Conservation (phyloP, 1,139 yeast species). For the Lodderomyces margitis region DNA sequence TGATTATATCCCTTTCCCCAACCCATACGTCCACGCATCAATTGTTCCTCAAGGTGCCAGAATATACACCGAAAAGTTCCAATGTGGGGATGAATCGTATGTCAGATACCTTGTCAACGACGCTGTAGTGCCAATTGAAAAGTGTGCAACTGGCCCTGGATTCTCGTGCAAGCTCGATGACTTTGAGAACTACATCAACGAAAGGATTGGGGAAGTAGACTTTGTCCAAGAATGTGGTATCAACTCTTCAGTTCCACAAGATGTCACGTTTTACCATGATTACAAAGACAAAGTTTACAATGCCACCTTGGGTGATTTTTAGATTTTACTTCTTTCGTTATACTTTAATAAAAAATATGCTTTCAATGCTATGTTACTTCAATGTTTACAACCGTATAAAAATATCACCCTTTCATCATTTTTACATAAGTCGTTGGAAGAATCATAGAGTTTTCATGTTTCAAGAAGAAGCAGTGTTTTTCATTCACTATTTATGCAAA, state of each 20-base stretch:
- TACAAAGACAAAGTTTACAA: conserved; percentile 26
- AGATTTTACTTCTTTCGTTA: conserved; percentile 3
- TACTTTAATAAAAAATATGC: not conserved
- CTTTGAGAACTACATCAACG: conserved; percentile 30
- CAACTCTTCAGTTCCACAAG: conserved; percentile 28
- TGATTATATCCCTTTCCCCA: conserved; percentile 34
- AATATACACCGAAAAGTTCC: conserved; percentile 46
- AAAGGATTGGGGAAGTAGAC: conserved; percentile 26
- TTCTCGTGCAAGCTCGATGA: conserved; percentile 51
- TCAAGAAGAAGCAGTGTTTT: too few species aligned
- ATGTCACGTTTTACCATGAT: conserved; percentile 40
- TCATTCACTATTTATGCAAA: too few species aligned
- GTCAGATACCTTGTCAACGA: conserved; percentile 54
- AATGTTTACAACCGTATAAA: not conserved
- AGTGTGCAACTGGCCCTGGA: conserved; percentile 56
- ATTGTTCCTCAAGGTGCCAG: conserved; percentile 60
- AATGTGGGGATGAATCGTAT: conserved; percentile 40
- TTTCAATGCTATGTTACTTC: not conserved
- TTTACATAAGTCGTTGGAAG: too few species aligned
- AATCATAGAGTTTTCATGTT: too few species aligned
- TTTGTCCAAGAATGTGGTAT: conserved; percentile 36
- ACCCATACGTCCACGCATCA: conserved; percentile 45
- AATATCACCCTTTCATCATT: too few species aligned
- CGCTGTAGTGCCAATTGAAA: conserved; percentile 53
- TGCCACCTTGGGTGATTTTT: conserved; percentile 20